A percentile compares a stretch with the other conserved stretches of the same genome.
phyloP scores from a whole-genome alignment of 2,329 filamentous ascomycete species.

The Xylaria sp. region DNA sequence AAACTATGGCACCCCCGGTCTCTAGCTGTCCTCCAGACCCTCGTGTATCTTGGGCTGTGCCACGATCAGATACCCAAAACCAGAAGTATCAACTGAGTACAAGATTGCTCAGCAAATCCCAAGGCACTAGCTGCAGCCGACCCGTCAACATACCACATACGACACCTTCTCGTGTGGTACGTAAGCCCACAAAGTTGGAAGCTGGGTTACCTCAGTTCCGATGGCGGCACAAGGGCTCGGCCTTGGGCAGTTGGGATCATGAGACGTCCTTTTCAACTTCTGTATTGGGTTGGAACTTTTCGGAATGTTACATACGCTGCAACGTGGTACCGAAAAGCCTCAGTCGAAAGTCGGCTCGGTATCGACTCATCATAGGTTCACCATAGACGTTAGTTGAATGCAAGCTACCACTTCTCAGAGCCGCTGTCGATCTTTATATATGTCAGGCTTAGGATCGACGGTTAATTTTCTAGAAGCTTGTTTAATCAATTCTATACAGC shows the following conservation, averaged over 20 bases:
- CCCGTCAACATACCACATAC: slow-evolving; percentile 19
- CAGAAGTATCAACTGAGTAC: slow-evolving; percentile 27
- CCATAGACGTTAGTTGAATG: background rate
- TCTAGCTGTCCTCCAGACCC: slow-evolving; percentile 23
- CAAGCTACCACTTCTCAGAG: slow-evolving; percentile 2
- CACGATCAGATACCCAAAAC: slow-evolving; percentile 18
- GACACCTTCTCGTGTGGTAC: slow-evolving; percentile 17
- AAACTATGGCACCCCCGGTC: slow-evolving; percentile 15
- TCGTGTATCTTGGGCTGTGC: slow-evolving; percentile 5
- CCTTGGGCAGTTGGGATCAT: slow-evolving; percentile 13
- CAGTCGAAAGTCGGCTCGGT: background rate
- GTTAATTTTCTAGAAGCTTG: slow-evolving; percentile 11
- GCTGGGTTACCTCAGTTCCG: slow-evolving; percentile 15
- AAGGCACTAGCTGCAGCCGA: slow-evolving; percentile 37
- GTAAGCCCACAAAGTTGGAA: slow-evolving; percentile 10
- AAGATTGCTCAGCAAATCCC: slow-evolving; percentile 37
- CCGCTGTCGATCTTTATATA: slow-evolving; percentile 17
- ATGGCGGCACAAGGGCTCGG: slow-evolving; percentile 18
- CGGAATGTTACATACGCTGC: slow-evolving; percentile 23
- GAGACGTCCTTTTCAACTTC: slow-evolving; percentile 17
- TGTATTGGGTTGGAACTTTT: slow-evolving; percentile 19
- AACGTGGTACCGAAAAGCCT: slow-evolving; percentile 13
- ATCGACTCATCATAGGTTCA: background rate
- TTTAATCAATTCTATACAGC: slow-evolving; percentile 22
- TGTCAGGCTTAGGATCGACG: background rate